A percentile compares a stretch with the other conserved stretches of the same genome.
Evolutionary conservation across 352 stramenopile genomes (phyloP).

Genomic region (Phytophthora fragariae): DNA sequence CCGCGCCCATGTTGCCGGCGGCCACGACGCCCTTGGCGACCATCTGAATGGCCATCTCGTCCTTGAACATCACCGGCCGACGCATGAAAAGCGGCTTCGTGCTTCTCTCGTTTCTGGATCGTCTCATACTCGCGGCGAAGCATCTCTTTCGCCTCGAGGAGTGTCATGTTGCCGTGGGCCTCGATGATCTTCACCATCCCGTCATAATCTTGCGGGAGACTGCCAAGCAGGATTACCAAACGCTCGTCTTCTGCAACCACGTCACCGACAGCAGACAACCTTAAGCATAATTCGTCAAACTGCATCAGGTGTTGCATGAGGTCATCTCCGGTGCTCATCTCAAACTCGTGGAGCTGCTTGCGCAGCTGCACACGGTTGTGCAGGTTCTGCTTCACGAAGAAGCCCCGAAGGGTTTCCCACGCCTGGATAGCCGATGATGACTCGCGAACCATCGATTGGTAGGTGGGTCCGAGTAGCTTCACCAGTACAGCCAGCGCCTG

Average conservation of each 20-base stretch:
- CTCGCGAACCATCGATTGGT: neutral
- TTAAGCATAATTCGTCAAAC: neutral
- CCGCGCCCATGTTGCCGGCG: neutral
- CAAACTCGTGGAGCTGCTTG: neutral
- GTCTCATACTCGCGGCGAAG: slow-evolving; percentile 1
- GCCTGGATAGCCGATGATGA: neutral
- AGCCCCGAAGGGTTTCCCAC: neutral
- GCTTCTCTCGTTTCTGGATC: neutral
- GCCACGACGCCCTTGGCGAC: neutral
- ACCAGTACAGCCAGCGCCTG: neutral
- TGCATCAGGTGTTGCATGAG: slow-evolving; percentile 2
- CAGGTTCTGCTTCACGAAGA: slow-evolving; percentile 2
- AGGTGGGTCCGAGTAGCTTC: neutral
- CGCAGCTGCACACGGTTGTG: slow-evolving; percentile 6
- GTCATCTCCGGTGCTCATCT: neutral
- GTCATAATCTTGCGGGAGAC: neutral
- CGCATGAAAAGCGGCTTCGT: neutral
- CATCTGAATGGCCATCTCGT: neutral
- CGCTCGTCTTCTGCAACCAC: neutral
- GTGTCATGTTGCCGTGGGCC: neutral
- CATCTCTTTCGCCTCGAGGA: slow-evolving; percentile 4
- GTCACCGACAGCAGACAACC: neutral
- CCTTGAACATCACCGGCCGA: neutral
- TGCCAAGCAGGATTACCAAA: neutral
- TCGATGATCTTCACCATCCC: neutral